phyloP scores from a whole-genome alignment of 2,329 filamentous ascomycete species.

The Diaporthe ilicicola region DNA sequence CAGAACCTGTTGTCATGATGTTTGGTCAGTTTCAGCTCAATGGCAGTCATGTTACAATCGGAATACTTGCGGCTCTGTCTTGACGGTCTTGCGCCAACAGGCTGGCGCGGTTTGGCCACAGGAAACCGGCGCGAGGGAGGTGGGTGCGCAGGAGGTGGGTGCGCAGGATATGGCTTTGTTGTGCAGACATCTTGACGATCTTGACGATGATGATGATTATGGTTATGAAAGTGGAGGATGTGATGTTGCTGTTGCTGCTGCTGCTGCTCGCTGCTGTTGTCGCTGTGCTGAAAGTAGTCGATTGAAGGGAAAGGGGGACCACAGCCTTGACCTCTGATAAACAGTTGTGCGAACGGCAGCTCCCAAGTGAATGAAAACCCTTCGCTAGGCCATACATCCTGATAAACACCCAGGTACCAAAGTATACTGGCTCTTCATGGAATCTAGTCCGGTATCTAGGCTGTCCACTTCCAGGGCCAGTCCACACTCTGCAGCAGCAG shows the following conservation, averaged over 20 bases:
- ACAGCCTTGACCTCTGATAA: neutral
- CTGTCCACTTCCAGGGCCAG: too few relatives aligned
- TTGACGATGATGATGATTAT: neutral
- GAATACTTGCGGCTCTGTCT: neutral
- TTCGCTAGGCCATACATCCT: too few relatives aligned
- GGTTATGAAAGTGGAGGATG: neutral
- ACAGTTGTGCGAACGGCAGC: too few relatives aligned
- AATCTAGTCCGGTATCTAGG: too few relatives aligned
- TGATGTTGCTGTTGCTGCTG: neutral
- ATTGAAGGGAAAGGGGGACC: neutral
- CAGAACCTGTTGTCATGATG: neutral
- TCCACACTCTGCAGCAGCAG: too few relatives aligned
- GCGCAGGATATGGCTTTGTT: too few relatives aligned
- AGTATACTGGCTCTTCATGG: too few relatives aligned
- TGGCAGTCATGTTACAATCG: neutral
- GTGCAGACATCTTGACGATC: neutral
- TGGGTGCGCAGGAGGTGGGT: neutral
- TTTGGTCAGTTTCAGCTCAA: neutral
- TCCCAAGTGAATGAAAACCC: too few relatives aligned
- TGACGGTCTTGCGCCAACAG: neutral
- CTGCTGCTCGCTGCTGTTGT: too few relatives aligned
- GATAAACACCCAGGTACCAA: too few relatives aligned
- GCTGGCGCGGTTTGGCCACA: neutral
- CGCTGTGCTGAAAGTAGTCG: neutral
- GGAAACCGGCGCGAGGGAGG: conserved; percentile 10